Conservation (phyloP, 2,329 filamentous ascomycete genomes). For the Calonectria multiphialidica region DNA sequence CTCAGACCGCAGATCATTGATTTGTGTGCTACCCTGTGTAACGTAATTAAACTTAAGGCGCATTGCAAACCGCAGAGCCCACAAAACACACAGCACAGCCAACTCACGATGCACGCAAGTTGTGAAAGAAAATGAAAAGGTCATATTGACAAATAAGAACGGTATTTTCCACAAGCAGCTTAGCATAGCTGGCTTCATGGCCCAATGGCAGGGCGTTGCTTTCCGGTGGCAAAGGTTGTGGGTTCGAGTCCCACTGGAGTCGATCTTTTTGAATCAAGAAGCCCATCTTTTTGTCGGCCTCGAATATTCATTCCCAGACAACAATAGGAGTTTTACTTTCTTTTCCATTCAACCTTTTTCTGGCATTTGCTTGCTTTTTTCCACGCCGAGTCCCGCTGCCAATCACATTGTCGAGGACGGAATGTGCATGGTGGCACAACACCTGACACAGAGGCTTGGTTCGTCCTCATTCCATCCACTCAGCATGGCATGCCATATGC, state of each 20-base stretch:
- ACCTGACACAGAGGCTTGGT: background rate
- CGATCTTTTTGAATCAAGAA: conserved; percentile 1
- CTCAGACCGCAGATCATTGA: too few relatives aligned
- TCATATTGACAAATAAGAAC: background rate
- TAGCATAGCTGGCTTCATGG: conserved; percentile 22
- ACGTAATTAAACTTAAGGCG: too few relatives aligned
- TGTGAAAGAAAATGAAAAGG: background rate
- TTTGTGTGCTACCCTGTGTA: background rate
- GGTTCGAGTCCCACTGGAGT: conserved; percentile 51
- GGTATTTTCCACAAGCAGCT: background rate
- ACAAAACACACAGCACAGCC: background rate
- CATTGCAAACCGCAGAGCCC: background rate
- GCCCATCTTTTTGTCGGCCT: too few relatives aligned
- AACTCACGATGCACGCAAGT: background rate
- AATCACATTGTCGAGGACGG: background rate
- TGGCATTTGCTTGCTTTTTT: background rate
- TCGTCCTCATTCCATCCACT: background rate
- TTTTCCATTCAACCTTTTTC: too few relatives aligned
- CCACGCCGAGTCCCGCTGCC: background rate
- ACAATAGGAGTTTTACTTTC: too few relatives aligned
- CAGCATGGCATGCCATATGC: background rate
- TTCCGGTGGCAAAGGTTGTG: conserved; percentile 52
- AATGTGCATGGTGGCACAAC: background rate
- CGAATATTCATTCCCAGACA: too few relatives aligned
- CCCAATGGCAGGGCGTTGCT: conserved; percentile 47